Conservation (phyloP, 1,284 basidiomycete genomes). For the Puccinia polysora region DNA sequence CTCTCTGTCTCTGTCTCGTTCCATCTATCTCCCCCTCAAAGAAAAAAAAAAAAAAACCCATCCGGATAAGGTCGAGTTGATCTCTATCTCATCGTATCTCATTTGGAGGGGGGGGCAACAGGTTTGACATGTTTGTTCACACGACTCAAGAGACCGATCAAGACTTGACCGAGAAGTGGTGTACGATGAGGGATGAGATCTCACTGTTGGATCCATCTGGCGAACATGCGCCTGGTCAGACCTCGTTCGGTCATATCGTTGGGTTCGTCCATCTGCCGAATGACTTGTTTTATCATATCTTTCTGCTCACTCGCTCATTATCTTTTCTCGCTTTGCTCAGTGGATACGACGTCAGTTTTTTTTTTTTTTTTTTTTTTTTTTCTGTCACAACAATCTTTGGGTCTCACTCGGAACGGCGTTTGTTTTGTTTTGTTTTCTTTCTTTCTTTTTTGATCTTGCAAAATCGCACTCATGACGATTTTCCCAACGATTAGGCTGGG, state of each 20-base stretch:
- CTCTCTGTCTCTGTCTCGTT: not conserved
- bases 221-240: slow-evolving; percentile 12
- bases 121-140: slow-evolving; percentile 40
- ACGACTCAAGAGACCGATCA: not conserved
- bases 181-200: slow-evolving; percentile 13
- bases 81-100: too few species aligned
- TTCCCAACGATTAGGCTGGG: too few species aligned
- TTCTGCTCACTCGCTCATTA: not conserved
- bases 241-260: slow-evolving; percentile 32
- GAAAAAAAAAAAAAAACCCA: too few species aligned
- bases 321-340: slow-evolving; percentile 5
- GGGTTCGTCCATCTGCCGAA: slow-evolving; percentile 11
- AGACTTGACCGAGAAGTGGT: slow-evolving; percentile 26
- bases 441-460: not conserved
- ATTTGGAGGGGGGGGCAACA: not conserved
- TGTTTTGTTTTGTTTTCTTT: not conserved
- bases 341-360: slow-evolving; percentile 29
- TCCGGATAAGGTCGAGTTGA: too few species aligned
- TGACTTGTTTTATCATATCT: not conserved
- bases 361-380: not conserved
- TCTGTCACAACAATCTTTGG: not conserved
- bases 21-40: too few species aligned
- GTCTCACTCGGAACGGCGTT: too few species aligned
- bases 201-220: slow-evolving; percentile 19
- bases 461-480: not conserved